Evolutionary conservation across 306 rosid genomes (phyloP), one percentile per base, ranked within the genome.

Genomic region (Rosa multiflora): DNA sequence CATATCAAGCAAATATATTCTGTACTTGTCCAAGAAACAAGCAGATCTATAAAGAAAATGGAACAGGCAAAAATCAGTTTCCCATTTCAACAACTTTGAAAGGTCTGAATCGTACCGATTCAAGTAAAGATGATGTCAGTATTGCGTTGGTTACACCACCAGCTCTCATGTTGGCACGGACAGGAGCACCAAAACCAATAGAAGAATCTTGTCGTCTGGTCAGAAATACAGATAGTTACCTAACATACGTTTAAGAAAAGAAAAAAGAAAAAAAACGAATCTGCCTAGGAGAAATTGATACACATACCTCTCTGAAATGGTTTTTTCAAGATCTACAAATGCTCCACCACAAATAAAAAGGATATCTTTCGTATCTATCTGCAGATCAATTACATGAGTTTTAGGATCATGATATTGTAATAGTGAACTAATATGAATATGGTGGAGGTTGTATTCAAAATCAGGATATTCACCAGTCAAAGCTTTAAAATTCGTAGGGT

Each of bases 311-410:
- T 94, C 99, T n/a, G 97, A 92, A 88, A 94, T 89, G 70, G 99
- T 94, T 87, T 94, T 94, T 39, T 94, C 99, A 74, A 94, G 99
- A 89, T 92, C 97, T 55, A 94, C 69, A 82, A 94, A 94, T 32
- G 97, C 99, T 83, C 99, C 99, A 79, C 99, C 99, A 66, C 99
- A 94, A 68, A 94, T 88, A 80, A 94, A 94, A 74, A 94, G 97
- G 84, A 94, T 94, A 84, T 94, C 91, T 86, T 88, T 94, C 10
- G 99, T 94, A 84, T 94, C 97, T 76, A 94, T 87, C 99, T 94
- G 88, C 86, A 80, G 51, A 83, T 80, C 67, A 83, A 23, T 61
- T 75, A 75, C 78, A 51, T 46, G 35, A 10, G 49, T 74, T 15
- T 51, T 52, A 72, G 42, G 64, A 73, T 42, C 59, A 66, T 51